Percentiles rank a stretch among this genome's conserved stretches.
phyloP scores from a whole-genome alignment of 1,284 basidiomycete genomes.

The Neonothopanus nambi region DNA sequence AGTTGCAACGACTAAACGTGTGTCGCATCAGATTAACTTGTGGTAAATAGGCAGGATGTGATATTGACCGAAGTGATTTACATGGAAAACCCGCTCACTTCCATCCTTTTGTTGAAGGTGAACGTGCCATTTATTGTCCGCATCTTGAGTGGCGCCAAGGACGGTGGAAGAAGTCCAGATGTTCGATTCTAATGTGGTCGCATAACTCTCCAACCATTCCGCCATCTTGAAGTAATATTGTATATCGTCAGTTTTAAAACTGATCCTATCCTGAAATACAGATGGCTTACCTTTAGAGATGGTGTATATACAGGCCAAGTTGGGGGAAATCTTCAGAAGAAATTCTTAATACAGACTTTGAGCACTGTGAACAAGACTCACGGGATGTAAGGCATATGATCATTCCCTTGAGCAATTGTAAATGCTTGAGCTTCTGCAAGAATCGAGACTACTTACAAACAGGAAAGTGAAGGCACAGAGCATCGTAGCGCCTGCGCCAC shows the following conservation, averaged over 20 bases:
- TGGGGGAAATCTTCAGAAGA: conserved; percentile 47
- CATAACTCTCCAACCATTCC: conserved; percentile 71
- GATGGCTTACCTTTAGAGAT: conserved; percentile 50
- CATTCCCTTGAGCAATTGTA: conserved; percentile 37
- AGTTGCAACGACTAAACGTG: conserved; percentile 56
- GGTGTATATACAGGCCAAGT: conserved; percentile 66
- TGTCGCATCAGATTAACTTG: not conserved
- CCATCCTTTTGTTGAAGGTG: conserved; percentile 46
- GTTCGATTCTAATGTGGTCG: conserved; percentile 62
- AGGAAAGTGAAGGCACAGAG: conserved; percentile 64
- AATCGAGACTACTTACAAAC: conserved; percentile 49
- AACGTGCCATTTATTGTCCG: conserved; percentile 55
- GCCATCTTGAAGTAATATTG: conserved; percentile 45
- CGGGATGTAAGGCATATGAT: conserved; percentile 56
- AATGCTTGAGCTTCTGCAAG: too few relatives aligned
- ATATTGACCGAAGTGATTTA: conserved; percentile 32
- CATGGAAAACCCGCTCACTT: conserved; percentile 46
- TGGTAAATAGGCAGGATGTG: not conserved
- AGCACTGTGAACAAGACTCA: conserved; percentile 22
- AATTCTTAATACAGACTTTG: conserved; percentile 3
- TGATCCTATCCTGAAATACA: too few relatives aligned
- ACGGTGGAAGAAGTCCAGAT: conserved; percentile 63
- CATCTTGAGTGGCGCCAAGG: conserved; percentile 43
- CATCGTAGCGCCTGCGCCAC: conserved; percentile 63
- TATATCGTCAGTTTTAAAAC: too few relatives aligned